Evolutionary conservation across 176 grass and related monocot species (phyloP).

Genomic region (Zoysia japonica): DNA sequence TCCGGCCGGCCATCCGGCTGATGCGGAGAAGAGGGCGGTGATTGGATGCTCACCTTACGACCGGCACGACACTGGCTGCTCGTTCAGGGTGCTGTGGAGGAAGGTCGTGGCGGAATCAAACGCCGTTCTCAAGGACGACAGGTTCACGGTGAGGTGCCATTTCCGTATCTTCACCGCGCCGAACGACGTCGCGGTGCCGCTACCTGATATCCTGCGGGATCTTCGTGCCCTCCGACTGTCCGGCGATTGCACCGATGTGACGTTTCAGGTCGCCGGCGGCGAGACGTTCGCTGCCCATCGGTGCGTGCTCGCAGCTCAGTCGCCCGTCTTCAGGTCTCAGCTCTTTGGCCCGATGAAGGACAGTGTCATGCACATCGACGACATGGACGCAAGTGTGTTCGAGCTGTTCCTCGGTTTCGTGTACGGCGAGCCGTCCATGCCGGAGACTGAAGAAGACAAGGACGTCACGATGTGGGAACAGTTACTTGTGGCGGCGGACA

Average conservation of each 20-base stretch:
- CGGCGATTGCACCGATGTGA: constrained; percentile 37
- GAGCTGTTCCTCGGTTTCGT: not conserved
- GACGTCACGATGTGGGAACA: not conserved
- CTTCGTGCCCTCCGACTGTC: constrained; percentile 22
- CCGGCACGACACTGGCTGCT: too few species aligned
- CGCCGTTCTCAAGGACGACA: too few species aligned
- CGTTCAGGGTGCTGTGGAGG: too few species aligned
- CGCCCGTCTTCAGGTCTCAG: not conserved
- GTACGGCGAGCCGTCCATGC: not conserved
- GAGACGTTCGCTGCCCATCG: constrained; percentile 37
- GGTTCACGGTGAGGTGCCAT: too few species aligned
- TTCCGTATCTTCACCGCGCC: too few species aligned
- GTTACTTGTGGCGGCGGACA: constrained; percentile 26
- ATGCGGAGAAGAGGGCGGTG: too few species aligned
- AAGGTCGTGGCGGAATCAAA: too few species aligned
- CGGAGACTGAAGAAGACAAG: not conserved
- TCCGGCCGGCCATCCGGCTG: too few species aligned
- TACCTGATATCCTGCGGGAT: constrained; percentile 17
- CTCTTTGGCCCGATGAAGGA: not conserved
- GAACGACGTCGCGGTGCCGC: not conserved
- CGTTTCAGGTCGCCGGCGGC: constrained; percentile 44
- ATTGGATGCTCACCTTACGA: too few species aligned
- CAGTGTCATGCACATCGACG: not conserved
- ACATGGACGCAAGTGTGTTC: not conserved
- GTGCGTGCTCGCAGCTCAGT: constrained; percentile 31